These are phyloP conservation scores for Daldinia sp. DNA, from an alignment of 2,329 filamentous ascomycete genomes.

Conservation along the genomic window DNA sequence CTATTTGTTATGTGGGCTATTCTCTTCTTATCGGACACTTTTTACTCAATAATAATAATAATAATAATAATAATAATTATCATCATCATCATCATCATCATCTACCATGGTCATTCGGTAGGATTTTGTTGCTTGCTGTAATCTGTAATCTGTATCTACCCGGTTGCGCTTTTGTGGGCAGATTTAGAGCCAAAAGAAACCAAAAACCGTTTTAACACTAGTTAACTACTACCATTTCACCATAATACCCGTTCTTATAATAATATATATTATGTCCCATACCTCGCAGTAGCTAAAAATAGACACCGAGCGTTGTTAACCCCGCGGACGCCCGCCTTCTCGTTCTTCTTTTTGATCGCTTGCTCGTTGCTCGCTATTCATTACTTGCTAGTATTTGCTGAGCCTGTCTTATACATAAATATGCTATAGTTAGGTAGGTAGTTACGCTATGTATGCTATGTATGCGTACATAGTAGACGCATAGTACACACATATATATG, in stretches of 20 bases:
- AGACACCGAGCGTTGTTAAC: constrained; percentile 32
- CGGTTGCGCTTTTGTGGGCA: constrained; percentile 24
- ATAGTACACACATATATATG: constrained; percentile 18
- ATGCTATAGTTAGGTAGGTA: background rate
- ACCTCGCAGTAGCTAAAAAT: constrained; percentile 33
- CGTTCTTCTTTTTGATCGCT: background rate
- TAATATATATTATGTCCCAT: constrained; percentile 34
- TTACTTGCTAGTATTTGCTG: constrained; percentile 10
- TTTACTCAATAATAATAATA: background rate
- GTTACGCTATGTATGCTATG: background rate
- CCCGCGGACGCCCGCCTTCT: constrained; percentile 30
- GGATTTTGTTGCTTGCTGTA: background rate
- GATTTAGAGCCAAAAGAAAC: background rate
- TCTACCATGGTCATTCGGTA: constrained; percentile 4
- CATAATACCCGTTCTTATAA: constrained; percentile 39
- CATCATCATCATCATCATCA: background rate
- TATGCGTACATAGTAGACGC: background rate
- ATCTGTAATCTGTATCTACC: constrained; percentile 31
- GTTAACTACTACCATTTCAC: constrained; percentile 17
- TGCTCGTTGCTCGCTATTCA: constrained; percentile 1
- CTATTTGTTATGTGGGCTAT: constrained; percentile 8
- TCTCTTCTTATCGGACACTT: constrained; percentile 26
- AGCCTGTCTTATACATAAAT: constrained; percentile 24
- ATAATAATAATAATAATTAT: no score
- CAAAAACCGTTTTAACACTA: constrained; percentile 16